Evolutionary conservation across 1,284 basidiomycete genomes (phyloP), one percentile per base, ranked within the genome.

Genomic region (Pseudozyma pruni): DNA sequence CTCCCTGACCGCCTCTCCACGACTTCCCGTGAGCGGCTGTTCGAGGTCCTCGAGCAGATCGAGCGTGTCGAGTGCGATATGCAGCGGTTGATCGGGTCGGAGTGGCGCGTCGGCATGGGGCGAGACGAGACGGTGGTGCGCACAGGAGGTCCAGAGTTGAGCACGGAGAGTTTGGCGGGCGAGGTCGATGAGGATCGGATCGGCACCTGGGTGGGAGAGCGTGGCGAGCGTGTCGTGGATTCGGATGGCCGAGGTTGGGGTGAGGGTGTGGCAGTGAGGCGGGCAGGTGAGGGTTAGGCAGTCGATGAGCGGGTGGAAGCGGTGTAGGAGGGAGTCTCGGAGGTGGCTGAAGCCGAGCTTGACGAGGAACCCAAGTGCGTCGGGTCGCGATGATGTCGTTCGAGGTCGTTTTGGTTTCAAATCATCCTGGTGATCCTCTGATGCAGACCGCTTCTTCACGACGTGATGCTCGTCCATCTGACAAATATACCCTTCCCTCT

Each of bases 21-120:
- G 38, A 9, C n/a, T n/a, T n/a, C 20, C 35, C 6, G 42, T 3
- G 8, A 41, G 33, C 39, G 52, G 40, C 4, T 49, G 41, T 27
- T 70, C 45, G 8, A 66, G 50, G n/a, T 71, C 68, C 16, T 71
- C 68, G 19, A 71, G 58, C 45, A 71, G 37, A 34, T 71, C 68
- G 9, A 71, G 50, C 32, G 61, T 61, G 27, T 66, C 61, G 14
- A 71, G 54, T 8, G 61, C 68, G 22, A 71, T 57, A 31, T 66
- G 68, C 9, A 71, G 41, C n/a, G 57, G 56, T 42, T 63, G 61
- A 19, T 66, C 61, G 31, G 61, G 53, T n/a, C 54, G 44, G 23
- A 71, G 29, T 2, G 58, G 61, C 3, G 32, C 55, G 7, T 38
- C 44, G 11, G 49, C 38, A 8, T 59, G 32, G 8, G 52, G 25